Evolutionary conservation across 2,329 filamentous ascomycete species (phyloP), one percentile per base, ranked within the genome.

Genomic region (Thelonectria discophora): DNA sequence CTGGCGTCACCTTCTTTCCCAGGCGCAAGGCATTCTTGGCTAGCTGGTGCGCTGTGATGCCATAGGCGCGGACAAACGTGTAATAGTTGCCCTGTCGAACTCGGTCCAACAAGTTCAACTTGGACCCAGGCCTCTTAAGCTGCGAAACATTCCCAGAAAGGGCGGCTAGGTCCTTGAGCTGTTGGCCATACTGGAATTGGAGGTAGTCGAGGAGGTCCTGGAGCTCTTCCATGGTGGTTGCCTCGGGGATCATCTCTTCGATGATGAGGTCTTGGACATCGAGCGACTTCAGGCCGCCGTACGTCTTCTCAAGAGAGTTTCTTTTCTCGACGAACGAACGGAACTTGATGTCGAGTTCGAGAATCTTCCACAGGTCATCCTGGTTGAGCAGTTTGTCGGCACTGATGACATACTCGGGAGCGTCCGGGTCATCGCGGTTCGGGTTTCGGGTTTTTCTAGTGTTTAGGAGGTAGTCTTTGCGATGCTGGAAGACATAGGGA

Each of bases 141-240:
- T 88, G 86, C 62, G 90, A 90, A 10, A 83, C 78, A 56, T 87
- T 87, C 13, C 85, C 82, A 42, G 88, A 84, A 63, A 88, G 83
- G 17, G 87, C 80, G 13, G 89, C 86, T 49, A 96, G 78, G 65
- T 98, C 94, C 74, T 92, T 94, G 50, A 98, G 82, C 74, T 97
- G 88, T 3, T 88, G 82, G 5, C 91, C 88, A 71, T 98, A 98
- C 72, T 94, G 91, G 77, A 99, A 99, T 73, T 98, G 93, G 55
- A 98, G 82, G 71, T 98, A 98, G 73, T 99, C 95, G 74, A 98
- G 94, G 20, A 99, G 80, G 76, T 99, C 95, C 74, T 99, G 95
- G 17, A 99, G 84, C 74, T 99, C 95, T 74, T 99, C 95, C 83
- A 97, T 94, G 0, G 91, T 94, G 5, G 87, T 87, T 3, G 94